Evolutionary conservation across 768 basidiomycete species (phyloP).

Genomic region (Serpula lacrymans): DNA sequence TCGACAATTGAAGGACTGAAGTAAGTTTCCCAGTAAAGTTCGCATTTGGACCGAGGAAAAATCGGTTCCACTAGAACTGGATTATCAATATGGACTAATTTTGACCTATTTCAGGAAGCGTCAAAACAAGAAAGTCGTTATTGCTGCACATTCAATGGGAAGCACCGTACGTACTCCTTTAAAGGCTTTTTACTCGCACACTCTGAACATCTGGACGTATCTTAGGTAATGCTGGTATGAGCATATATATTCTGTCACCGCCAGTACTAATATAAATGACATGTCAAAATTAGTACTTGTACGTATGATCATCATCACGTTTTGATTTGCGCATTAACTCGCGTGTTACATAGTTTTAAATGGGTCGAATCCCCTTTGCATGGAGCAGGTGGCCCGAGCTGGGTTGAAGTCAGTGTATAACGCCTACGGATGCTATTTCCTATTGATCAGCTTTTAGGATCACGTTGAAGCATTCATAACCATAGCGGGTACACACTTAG

Average conservation of each 20-base stretch:
- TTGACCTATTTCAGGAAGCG: constrained; percentile 44
- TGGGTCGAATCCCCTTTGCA: constrained; percentile 91
- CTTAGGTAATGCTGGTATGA: constrained; percentile 44
- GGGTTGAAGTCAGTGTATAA: constrained; percentile 74
- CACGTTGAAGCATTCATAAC: constrained; percentile 85
- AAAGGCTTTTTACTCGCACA: background rate
- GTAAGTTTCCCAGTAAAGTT: constrained; percentile 31
- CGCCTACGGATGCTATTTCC: background rate
- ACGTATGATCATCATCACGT: constrained; percentile 26
- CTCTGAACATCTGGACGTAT: constrained; percentile 27
- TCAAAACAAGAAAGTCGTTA: constrained; percentile 73
- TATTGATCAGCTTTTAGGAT: constrained; percentile 39
- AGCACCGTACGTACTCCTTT: constrained; percentile 50
- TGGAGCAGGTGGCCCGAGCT: constrained; percentile 77
- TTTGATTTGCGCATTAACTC: constrained; percentile 6
- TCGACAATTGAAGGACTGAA: constrained; percentile 75
- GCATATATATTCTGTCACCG: background rate
- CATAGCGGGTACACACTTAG: constrained; percentile 85
- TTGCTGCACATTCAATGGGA: constrained; percentile 88
- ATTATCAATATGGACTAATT: background rate
- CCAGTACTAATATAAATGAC: constrained; percentile 8
- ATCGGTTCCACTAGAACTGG: too few relatives aligned
- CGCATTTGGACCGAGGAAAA: background rate
- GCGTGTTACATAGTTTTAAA: constrained; percentile 59
- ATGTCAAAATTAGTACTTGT: constrained; percentile 72